Base-by-base conservation (phyloP, 2,329 filamentous ascomycete genomes). In the Lecanoromycetidae sp. region DNA sequence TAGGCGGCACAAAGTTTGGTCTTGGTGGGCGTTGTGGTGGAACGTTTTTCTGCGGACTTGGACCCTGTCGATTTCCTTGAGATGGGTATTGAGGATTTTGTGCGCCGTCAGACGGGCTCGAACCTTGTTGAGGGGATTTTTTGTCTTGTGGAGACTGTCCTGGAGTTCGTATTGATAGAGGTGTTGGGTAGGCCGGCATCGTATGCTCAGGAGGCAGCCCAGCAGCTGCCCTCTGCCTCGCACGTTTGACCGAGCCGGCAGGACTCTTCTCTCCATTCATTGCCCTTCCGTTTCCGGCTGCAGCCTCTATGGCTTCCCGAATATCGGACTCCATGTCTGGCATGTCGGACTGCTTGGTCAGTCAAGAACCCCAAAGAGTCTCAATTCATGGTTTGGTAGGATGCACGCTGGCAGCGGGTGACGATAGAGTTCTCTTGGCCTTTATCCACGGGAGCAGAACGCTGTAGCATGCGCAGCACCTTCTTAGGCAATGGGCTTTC, bases 11-110 rank as follows among this genome's bases (percentile, higher is more conserved):
- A 19, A 42, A 34, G n/a, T 47, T 49, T n/a, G 52, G 52, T 37
- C 52, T 48, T 25, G 52, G 38, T 35, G 52, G 52, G 33, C 52
- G 37, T 46, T 54, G 51, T 10, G 52, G 52, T 23, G 52, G 48
- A n/a, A n/a, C n/a, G n/a, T n/a, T 19, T 3, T 25, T 17, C 5
- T 13, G 33, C 19, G 25, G 44, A 20, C 15, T 17, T 33, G 44
- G 34, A 32, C 25, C 27, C 32, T 40, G 43, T 25, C 35, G 20
- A 20, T 32, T 44, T 29, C 23, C 30, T 7, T 50, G 44, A 30
- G 22, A 33, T 15, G 25, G 45, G 34, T 26, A 33, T 26, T 37
- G 36, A 19, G 39, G 45, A 41, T 32, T 25, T 46, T 27, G 45
- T 27, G 22, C 17, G n/a, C 30, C 30, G 34, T 43, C 36, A 17